phyloP scores from a whole-genome alignment of 306 rosid genomes.

The Vigna trinervia region DNA sequence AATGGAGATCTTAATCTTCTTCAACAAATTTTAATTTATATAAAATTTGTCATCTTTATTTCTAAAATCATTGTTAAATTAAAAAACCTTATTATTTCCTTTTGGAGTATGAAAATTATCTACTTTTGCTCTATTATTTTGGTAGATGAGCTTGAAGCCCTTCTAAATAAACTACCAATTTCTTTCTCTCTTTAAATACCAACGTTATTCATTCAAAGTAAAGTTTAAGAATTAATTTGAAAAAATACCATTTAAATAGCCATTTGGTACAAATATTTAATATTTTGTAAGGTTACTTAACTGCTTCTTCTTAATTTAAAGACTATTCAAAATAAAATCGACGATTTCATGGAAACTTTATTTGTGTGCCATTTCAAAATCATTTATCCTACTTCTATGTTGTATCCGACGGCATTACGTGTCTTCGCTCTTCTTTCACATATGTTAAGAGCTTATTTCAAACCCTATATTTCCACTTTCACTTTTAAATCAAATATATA shows the following conservation, averaged over 20 bases:
- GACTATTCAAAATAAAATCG: too few relatives aligned
- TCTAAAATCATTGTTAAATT: too few relatives aligned
- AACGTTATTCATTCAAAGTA: too few relatives aligned
- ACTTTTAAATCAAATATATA: constrained; percentile 13
- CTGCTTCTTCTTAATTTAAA: too few relatives aligned
- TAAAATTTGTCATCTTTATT: too few relatives aligned
- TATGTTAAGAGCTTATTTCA: constrained; percentile 25
- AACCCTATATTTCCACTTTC: constrained; percentile 35
- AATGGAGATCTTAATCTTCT: not conserved
- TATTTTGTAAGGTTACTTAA: too few relatives aligned
- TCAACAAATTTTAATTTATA: too few relatives aligned
- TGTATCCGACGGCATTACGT: constrained; percentile 23
- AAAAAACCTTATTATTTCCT: not conserved
- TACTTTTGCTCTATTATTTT: constrained; percentile 2
- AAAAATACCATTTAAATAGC: too few relatives aligned
- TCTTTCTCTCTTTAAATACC: not conserved
- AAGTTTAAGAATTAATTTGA: not conserved
- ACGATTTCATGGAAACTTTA: not conserved
- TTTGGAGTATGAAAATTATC: not conserved
- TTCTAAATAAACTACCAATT: not conserved
- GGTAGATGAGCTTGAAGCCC: not conserved
- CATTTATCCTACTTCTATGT: constrained; percentile 25
- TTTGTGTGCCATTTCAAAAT: constrained; percentile 7
- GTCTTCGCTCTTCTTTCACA: not conserved
- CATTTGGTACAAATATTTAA: too few relatives aligned